Percentiles rank a stretch among this genome's conserved stretches.
Evolutionary conservation across 768 basidiomycete species (phyloP).

Genomic region (Asterophora lycoperdoides): DNA sequence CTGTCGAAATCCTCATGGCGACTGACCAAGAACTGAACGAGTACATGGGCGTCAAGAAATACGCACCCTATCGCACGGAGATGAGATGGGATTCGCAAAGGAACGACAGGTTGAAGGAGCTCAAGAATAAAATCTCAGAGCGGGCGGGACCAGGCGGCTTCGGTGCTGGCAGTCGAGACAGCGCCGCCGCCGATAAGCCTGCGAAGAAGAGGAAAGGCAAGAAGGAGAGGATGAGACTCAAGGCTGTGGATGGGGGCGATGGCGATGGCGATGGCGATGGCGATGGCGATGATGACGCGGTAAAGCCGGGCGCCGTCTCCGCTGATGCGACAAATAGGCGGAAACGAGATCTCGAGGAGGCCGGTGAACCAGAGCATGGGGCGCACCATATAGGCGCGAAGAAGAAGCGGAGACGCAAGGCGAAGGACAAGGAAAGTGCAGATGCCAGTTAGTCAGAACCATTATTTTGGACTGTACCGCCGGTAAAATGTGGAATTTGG

Average conservation of each 20-base stretch:
- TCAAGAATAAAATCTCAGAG: constrained; percentile 58
- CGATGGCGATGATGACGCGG: constrained; percentile 11
- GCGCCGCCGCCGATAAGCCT: constrained; percentile 20
- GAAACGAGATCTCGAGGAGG: constrained; percentile 17
- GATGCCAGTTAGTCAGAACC: background rate
- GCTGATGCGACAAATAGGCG: constrained; percentile 11
- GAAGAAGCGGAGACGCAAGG: constrained; percentile 32
- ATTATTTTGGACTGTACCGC: too few relatives aligned
- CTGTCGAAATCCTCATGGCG: constrained; percentile 86
- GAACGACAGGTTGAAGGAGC: constrained; percentile 62
- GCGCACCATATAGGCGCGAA: constrained; percentile 15
- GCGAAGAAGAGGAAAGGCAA: constrained; percentile 65
- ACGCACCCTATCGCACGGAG: constrained; percentile 80
- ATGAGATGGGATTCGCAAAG: constrained; percentile 62
- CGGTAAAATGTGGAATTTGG: background rate
- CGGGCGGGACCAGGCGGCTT: constrained; percentile 27
- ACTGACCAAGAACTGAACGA: constrained; percentile 92
- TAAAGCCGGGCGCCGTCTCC: constrained; percentile 9
- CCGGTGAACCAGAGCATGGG: constrained; percentile 50
- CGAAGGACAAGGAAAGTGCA: constrained; percentile 18
- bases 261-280: too few relatives aligned
- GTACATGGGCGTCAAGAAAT: constrained; percentile 83
- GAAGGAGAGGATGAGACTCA: constrained; percentile 61
- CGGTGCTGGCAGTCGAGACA: constrained; percentile 17
- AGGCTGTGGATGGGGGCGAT: constrained; percentile 25